Percentiles rank a stretch among this genome's conserved stretches.
These are phyloP conservation scores for Penicillium bialowiezense DNA, from an alignment of 495 filamentous ascomycete species.

Conservation along the genomic window DNA sequence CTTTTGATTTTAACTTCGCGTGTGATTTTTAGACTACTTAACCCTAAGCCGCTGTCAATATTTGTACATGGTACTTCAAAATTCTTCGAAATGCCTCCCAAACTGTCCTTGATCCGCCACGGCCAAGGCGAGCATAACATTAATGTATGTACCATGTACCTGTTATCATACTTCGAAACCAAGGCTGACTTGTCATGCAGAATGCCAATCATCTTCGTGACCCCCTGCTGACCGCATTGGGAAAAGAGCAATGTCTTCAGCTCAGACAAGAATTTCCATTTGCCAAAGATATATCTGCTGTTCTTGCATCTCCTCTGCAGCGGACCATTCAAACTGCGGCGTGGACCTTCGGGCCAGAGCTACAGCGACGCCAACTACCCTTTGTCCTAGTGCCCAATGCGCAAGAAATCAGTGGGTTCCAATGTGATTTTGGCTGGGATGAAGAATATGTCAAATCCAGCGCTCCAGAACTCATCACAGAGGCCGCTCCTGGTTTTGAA, in stretches of 20 bases:
- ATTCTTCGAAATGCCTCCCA: constrained; percentile 17
- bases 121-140: constrained; percentile 21
- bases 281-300: constrained; percentile 2
- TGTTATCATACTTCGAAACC: no score
- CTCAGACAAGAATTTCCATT: constrained; percentile 11
- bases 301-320: constrained; percentile 17
- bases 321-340: constrained; percentile 24
- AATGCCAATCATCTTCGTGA: constrained; percentile 16
- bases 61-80: no score
- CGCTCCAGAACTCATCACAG: constrained; percentile 5
- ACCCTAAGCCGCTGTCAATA: no score
- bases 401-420: constrained; percentile 16
- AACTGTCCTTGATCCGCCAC: constrained; percentile 14
- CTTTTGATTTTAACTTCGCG: no score
- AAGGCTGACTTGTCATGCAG: background rate
- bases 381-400: constrained; percentile 14
- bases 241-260: constrained; percentile 15
- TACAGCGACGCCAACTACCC: constrained; percentile 15
- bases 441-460: background rate
- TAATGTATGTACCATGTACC: no score
- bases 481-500: constrained; percentile 6
- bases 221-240: constrained; percentile 14
- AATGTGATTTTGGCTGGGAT: constrained; percentile 15
- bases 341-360: constrained; percentile 8
- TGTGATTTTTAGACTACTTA: no score